These are phyloP conservation scores for Phlebiopsis flavidoalba DNA, from an alignment of 768 basidiomycete species.

Conservation along the genomic window DNA sequence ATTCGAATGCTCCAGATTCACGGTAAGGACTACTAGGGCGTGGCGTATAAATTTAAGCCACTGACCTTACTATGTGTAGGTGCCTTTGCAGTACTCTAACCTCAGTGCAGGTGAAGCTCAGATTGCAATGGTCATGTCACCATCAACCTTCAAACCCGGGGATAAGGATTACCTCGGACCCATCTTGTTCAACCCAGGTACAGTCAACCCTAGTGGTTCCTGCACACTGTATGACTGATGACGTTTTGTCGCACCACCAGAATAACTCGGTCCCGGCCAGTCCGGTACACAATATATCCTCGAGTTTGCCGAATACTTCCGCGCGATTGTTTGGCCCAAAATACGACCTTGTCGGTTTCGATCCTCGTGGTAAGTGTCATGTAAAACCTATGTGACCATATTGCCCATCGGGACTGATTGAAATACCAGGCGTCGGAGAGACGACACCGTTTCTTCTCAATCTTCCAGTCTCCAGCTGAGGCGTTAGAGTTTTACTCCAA, in stretches of 20 bases:
- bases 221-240: not conserved
- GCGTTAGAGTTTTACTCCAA: not conserved
- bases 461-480: not conserved
- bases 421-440: constrained; percentile 6
- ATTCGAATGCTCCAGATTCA: constrained; percentile 4
- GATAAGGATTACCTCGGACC: constrained; percentile 21
- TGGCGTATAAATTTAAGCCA: constrained; percentile 9
- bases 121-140: constrained; percentile 24
- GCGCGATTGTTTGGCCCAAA: constrained; percentile 21
- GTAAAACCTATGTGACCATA: too few species aligned
- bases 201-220: constrained; percentile 13
- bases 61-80: constrained; percentile 13
- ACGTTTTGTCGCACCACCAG: not conserved
- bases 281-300: constrained; percentile 18
- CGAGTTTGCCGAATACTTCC: not conserved
- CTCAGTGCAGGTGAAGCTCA: constrained; percentile 21
- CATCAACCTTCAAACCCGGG: constrained; percentile 10
- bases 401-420: constrained; percentile 17
- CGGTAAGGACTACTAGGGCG: constrained; percentile 24
- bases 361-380: constrained; percentile 23
- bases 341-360: constrained; percentile 26
- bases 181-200: constrained; percentile 28
- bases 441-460: not conserved
- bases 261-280: constrained; percentile 22
- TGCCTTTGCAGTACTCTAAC: constrained; percentile 29